These are phyloP conservation scores for Aspergillus egyptiacus DNA, from an alignment of 495 filamentous ascomycete species.

Conservation along the genomic window DNA sequence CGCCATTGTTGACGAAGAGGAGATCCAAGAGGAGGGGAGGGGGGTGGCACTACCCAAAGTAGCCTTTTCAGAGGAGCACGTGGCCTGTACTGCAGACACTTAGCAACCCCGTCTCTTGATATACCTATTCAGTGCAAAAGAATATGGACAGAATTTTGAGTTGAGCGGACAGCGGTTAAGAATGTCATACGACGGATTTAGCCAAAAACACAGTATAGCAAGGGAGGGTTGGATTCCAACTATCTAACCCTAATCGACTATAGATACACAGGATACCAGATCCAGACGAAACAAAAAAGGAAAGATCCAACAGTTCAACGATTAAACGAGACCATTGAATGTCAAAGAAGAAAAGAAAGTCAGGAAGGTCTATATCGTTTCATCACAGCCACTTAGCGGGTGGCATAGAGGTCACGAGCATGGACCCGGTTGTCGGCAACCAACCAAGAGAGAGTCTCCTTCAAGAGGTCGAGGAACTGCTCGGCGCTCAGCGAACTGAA, in stretches of 20 bases:
- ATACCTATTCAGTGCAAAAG: too few relatives aligned
- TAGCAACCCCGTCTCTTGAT: too few relatives aligned
- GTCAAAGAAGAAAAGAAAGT: background rate
- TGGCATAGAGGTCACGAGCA: constrained; percentile 23
- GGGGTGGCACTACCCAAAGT: too few relatives aligned
- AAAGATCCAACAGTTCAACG: constrained; percentile 12
- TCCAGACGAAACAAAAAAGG: constrained; percentile 7
- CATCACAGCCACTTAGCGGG: background rate
- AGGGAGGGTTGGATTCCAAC: background rate
- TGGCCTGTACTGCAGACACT: too few relatives aligned
- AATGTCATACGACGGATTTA: too few relatives aligned
- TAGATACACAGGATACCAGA: constrained; percentile 14
- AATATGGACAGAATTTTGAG: too few relatives aligned
- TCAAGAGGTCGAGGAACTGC: constrained; percentile 30
- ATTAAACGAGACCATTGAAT: constrained; percentile 11
- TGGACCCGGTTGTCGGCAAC: constrained; percentile 33
- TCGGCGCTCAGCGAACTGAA: constrained; percentile 35
- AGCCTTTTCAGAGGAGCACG: too few relatives aligned
- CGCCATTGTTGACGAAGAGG: too few relatives aligned
- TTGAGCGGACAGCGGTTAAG: too few relatives aligned
- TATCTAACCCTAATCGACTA: background rate
- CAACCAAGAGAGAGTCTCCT: constrained; percentile 34
- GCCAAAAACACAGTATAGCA: too few relatives aligned
- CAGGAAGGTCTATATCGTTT: constrained; percentile 15
- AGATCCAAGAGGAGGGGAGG: too few relatives aligned